Base-by-base conservation (phyloP, 2,329 filamentous ascomycete species). In the Hypoxylon sp. region DNA sequence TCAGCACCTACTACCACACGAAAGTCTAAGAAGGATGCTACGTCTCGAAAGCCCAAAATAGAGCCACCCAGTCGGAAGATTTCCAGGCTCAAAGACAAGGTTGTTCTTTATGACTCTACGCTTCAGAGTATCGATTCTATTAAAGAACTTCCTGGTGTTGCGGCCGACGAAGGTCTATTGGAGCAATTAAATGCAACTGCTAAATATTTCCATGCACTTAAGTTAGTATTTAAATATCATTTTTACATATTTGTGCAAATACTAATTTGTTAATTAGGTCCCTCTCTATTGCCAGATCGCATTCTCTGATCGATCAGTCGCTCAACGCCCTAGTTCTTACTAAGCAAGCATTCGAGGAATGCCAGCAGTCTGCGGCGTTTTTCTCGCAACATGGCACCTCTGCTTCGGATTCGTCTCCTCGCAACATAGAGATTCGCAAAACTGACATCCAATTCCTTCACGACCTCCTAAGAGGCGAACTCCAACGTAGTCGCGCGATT, bases 81-180 rank as follows among this genome's bases (percentile, higher is more conserved):
- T 41, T 86, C 87, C 8, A 86, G 89, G 63, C 77, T 97, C 41
- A 89, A 91, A 66, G 93, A 97, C 69, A 88, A 90, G 63, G 85
- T 90, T 9, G 92, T 93, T 2, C 78, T 99, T 2, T 97, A 97
- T 68, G 91, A 97, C 68, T 90, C 91, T 16, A 95, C 88, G 6
- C 74, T 97, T 16, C 90, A 97, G 72, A 97, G 91, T 71, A 78
- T 99, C 52, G 89, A 97, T 60, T 90, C 91, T 3, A 86, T 97
- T 69, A 90, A 89, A 63, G 91, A 96, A 53, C 79, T 99, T 9
- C 89, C 91, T 2, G 94, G 94, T 71, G 89, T 97, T 12, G 91
- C 91, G 25, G 88, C 91, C 30, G 94, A 99, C 65, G 80, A 84
- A 29, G 78, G 75, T 11, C 89, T 99, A 59, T 78, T 91, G 3